Evolutionary conservation across 495 filamentous ascomycete genomes (phyloP).

Genomic region (Penicillium pulvis): DNA sequence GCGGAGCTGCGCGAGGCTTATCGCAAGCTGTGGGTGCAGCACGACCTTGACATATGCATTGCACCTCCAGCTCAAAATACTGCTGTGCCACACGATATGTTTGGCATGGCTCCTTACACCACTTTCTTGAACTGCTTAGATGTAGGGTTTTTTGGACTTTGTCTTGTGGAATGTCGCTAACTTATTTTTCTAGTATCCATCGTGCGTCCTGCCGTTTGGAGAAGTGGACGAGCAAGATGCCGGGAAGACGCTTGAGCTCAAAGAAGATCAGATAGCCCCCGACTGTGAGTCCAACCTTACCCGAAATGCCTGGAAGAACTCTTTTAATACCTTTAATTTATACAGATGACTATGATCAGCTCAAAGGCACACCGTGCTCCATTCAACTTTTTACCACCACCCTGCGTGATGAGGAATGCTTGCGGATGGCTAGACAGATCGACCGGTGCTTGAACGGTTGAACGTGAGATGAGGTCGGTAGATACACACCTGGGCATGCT

Average conservation of each 20-base stretch:
- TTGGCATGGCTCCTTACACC: conserved; percentile 45
- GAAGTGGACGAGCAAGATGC: conserved; percentile 18
- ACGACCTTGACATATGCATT: conserved; percentile 44
- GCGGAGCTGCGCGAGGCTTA: conserved; percentile 27
- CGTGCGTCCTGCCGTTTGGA: conserved; percentile 34
- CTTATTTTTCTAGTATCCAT: conserved; percentile 30
- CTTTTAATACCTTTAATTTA: not conserved
- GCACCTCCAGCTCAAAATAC: conserved; percentile 43
- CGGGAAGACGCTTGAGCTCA: conserved; percentile 13
- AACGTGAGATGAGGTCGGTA: not conserved
- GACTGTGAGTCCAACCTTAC: not conserved
- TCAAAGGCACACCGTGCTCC: conserved; percentile 25
- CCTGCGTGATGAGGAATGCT: conserved; percentile 30
- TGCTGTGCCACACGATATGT: conserved; percentile 48
- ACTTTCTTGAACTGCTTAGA: conserved; percentile 45
- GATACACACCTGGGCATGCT: no score
- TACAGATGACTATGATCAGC: conserved; percentile 21
- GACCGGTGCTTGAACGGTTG: conserved; percentile 18
- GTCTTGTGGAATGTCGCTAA: not conserved
- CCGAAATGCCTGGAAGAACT: no score
- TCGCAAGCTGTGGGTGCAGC: conserved; percentile 33
- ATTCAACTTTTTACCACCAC: conserved; percentile 28
- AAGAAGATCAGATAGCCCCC: conserved; percentile 1
- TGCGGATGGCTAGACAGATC: conserved; percentile 27
- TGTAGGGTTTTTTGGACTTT: conserved; percentile 30